Evolutionary conservation across 768 basidiomycete species (phyloP), one percentile per base, ranked within the genome.

Genomic region (Rhodosporidiobolus odoratus): DNA sequence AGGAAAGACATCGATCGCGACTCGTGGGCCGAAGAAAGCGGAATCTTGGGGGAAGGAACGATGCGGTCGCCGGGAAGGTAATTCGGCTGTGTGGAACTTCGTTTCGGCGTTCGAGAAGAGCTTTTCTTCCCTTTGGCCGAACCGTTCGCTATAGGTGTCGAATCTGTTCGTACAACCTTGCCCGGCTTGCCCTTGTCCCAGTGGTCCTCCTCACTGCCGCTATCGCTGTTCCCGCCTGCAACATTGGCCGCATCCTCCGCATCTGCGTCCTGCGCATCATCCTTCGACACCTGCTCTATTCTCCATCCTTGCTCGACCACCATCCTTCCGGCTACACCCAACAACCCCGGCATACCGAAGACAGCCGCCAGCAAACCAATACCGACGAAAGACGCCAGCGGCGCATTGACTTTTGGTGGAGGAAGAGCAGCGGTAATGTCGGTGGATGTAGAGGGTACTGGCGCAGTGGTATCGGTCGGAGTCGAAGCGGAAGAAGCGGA

Each of bases 221-320:
- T 75, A 7, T 50, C 71, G 13, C 61, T 65, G 25, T 62, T 37
- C 25, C 59, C 64, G 45, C 53, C 41, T 34, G n/a, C 47, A 23
- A 9, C 27, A 32, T 47, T 47, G n/a, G n/a, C n/a, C n/a, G n/a
- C n/a, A 52, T 58, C 19, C 63, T n/a, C 78, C 6, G 77, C 79
- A 16, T 77, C 78, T 13, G 70, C 68, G 48, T 62, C 66, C 27
- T 40, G 41, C 52, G 58, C 27, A 83, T 62, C 62, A 3, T 23
- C 21, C 57, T 58, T 59, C 43, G 65, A 52, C 9, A 57, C 25
- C 38, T 66, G 62, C 53, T 69, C 72, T n/a, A 67, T 89, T 88
- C 69, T 88, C 87, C 61, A 84, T 2, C 94, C 94, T 80, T 98
- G 95, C 74, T 92, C 92, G 59, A 98, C 81, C 3, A 91, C 90